Evolutionary conservation across 1,284 basidiomycete genomes (phyloP).

Genomic region (Hemileia vastatrix): DNA sequence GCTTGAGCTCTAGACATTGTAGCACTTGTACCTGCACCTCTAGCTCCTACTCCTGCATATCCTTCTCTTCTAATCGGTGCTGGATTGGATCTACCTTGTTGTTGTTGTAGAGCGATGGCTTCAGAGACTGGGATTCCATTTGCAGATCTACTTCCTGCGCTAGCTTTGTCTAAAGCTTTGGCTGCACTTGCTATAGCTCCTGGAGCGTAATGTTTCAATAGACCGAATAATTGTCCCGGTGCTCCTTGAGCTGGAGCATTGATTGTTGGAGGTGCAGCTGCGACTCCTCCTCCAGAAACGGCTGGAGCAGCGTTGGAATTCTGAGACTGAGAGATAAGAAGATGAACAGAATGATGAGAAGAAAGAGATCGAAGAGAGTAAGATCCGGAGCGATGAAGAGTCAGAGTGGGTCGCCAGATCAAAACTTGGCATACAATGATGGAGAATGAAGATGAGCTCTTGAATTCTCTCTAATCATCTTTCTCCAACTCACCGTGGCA

Average conservation of each 20-base stretch:
- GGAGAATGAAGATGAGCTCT: conserved; percentile 6
- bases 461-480: no score
- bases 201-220: not conserved
- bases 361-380: not conserved
- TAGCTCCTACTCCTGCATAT: not conserved
- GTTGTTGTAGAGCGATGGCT: not conserved
- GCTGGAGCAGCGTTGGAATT: not conserved
- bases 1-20: not conserved
- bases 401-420: not conserved
- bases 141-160: not conserved
- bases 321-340: not conserved
- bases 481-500: no score
- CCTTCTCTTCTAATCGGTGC: not conserved
- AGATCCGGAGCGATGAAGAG: not conserved
- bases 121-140: not conserved
- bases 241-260: not conserved
- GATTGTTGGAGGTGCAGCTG: not conserved
- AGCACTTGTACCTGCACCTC: not conserved
- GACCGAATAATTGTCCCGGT: not conserved
- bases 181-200: not conserved
- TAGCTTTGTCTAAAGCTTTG: not conserved
- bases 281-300: not conserved
- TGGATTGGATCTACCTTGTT: not conserved
- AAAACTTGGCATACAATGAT: not conserved
- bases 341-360: not conserved